phyloP scores from a whole-genome alignment of 2,329 filamentous ascomycete genomes.

The Fusarium fracticaudum region DNA sequence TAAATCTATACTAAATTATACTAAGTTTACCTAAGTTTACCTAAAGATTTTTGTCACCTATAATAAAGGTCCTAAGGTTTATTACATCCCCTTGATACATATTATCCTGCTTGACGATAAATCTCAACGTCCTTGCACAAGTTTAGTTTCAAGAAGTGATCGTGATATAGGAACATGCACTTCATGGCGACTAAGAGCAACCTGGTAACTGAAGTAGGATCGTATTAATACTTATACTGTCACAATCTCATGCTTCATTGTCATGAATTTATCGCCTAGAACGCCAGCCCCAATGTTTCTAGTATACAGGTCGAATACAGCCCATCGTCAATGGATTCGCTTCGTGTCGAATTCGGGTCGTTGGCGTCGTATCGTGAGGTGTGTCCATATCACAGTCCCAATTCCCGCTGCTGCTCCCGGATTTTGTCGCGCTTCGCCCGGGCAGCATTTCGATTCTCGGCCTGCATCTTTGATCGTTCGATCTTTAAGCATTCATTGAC shows the following conservation, averaged over 20 bases:
- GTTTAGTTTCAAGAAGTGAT: neutral
- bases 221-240: conserved; percentile 6
- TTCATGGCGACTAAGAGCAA: neutral
- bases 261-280: conserved; percentile 4
- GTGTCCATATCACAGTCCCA: conserved; percentile 46
- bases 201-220: neutral
- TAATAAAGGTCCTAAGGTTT: no score
- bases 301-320: conserved; percentile 19
- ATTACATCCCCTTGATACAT: no score
- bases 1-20: no score
- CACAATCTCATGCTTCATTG: conserved; percentile 7
- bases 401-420: conserved; percentile 73
- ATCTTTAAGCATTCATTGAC: conserved; percentile 86
- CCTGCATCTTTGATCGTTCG: conserved; percentile 82
- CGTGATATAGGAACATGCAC: neutral
- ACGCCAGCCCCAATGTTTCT: conserved; percentile 22
- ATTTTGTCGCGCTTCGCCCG: conserved; percentile 76
- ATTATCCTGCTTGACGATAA: neutral
- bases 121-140: neutral
- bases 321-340: neutral
- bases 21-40: no score
- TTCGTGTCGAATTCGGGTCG: neutral
- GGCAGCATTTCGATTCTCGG: conserved; percentile 75
- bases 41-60: no score
- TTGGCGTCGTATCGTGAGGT: conserved; percentile 1